A percentile compares a stretch with the other conserved stretches of the same genome.
These are phyloP conservation scores for Onygena corvina DNA, from an alignment of 2,329 filamentous ascomycete genomes.

Conservation along the genomic window DNA sequence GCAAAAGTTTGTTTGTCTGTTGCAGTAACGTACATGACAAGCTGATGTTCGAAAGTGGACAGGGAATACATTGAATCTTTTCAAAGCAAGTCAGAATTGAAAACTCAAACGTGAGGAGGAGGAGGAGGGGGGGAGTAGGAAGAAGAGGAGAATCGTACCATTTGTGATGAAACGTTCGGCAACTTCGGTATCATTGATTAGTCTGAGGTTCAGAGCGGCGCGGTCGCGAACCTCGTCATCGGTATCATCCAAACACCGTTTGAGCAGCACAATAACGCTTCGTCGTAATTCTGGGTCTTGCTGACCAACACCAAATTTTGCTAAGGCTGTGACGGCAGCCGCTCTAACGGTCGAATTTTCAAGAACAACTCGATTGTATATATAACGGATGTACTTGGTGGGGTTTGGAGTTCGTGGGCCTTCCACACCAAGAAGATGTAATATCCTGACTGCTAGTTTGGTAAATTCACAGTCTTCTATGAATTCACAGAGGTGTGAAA, in stretches of 20 bases:
- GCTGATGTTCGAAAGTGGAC: conserved; percentile 87
- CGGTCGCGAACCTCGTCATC: conserved; percentile 97
- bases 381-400: conserved; percentile 98
- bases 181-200: conserved; percentile 85
- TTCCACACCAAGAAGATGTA: conserved; percentile 87
- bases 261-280: conserved; percentile 84
- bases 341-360: conserved; percentile 95
- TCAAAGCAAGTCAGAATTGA: conserved; percentile 7
- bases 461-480: conserved; percentile 99
- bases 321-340: conserved; percentile 85
- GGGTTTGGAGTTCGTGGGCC: conserved; percentile 90
- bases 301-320: conserved; percentile 94
- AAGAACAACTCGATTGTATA: conserved; percentile 94
- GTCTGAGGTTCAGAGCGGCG: conserved; percentile 76
- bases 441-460: conserved; percentile 86
- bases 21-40: conserved; percentile 94
- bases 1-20: conserved; percentile 78
- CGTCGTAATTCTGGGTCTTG: conserved; percentile 94
- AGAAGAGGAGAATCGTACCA: conserved; percentile 41
- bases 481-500: conserved; percentile 94
- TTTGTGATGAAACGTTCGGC: conserved; percentile 86
- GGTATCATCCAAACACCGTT: conserved; percentile 85
- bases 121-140: neutral
- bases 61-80: conserved; percentile 89
- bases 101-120: neutral